Percentiles rank a stretch among this genome's conserved stretches.
Conservation (phyloP, 371 early-diverging fungal species). For the Mucor irregularis region DNA sequence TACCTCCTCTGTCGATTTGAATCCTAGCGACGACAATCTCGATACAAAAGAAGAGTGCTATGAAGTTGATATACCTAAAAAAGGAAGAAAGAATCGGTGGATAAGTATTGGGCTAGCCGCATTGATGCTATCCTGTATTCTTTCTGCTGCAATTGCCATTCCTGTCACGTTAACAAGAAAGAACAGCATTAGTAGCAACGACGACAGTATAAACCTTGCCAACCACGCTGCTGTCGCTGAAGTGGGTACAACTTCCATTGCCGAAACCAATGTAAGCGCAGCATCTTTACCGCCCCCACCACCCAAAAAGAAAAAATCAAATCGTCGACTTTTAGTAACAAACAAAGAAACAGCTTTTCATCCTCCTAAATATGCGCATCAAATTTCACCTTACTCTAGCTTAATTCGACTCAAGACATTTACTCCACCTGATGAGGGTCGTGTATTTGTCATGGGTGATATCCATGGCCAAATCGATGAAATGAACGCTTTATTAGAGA, state of each 20-base stretch:
- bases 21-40: too few species aligned
- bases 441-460: slow-evolving; percentile 70
- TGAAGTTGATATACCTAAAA: too few species aligned
- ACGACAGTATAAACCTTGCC: neutral
- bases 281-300: too few species aligned
- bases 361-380: slow-evolving; percentile 18
- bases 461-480: slow-evolving; percentile 66
- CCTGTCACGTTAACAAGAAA: neutral
- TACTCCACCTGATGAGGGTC: slow-evolving; percentile 12
- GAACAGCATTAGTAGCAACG: neutral
- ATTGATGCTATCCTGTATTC: too few species aligned
- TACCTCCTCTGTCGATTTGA: too few species aligned
- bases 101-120: too few species aligned
- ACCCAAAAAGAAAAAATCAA: too few species aligned
- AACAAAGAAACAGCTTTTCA: neutral
- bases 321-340: neutral
- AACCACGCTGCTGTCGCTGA: too few species aligned
- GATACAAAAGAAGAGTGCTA: too few species aligned
- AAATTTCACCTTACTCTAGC: slow-evolving; percentile 38
- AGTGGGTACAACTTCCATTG: too few species aligned
- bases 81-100: too few species aligned
- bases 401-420: slow-evolving; percentile 20
- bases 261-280: too few species aligned
- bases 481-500: slow-evolving; percentile 47
- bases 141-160: neutral